Conservation (phyloP, 805 yeast species). For the Huiozyma naganishii region DNA sequence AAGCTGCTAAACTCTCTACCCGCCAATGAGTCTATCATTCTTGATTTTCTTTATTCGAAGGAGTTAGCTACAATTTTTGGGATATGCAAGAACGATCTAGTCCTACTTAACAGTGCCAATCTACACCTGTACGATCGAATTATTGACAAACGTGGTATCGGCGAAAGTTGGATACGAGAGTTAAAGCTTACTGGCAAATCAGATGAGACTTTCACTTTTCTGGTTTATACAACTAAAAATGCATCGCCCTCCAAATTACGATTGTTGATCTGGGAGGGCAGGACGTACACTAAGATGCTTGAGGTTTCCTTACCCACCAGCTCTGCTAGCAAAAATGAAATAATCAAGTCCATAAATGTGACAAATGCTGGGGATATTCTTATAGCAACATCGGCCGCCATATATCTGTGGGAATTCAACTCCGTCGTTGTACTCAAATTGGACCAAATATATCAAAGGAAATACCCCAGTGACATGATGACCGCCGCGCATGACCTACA, state of each 20-base stretch:
- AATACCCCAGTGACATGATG: conserved; percentile 14
- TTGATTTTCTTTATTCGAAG: conserved; percentile 16
- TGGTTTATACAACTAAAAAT: not conserved
- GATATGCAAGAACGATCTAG: conserved; percentile 16
- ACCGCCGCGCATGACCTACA: conserved; percentile 12
- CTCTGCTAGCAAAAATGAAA: conserved; percentile 4
- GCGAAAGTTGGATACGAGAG: conserved; percentile 18
- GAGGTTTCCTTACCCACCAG: conserved; percentile 9
- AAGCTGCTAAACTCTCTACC: conserved; percentile 14
- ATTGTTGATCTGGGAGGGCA: conserved; percentile 22
- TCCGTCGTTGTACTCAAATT: conserved; percentile 8
- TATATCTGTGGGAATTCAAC: conserved; percentile 19
- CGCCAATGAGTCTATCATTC: conserved; percentile 6
- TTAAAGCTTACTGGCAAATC: not conserved
- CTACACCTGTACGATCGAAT: conserved; percentile 25
- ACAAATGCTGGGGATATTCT: conserved; percentile 9
- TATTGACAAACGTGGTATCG: conserved; percentile 23
- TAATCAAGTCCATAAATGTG: conserved; percentile 11
- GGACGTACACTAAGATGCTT: conserved; percentile 16
- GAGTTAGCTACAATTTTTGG: conserved; percentile 22
- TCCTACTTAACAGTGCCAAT: conserved; percentile 22
- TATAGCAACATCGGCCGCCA: conserved; percentile 13
- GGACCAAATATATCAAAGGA: conserved; percentile 14
- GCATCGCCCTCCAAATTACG: conserved; percentile 10
- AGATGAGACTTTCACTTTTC: conserved; percentile 1